Evolutionary conservation across 1,139 yeast genomes (phyloP), one percentile per base, ranked within the genome.

Genomic region (Kazachstania sp.): DNA sequence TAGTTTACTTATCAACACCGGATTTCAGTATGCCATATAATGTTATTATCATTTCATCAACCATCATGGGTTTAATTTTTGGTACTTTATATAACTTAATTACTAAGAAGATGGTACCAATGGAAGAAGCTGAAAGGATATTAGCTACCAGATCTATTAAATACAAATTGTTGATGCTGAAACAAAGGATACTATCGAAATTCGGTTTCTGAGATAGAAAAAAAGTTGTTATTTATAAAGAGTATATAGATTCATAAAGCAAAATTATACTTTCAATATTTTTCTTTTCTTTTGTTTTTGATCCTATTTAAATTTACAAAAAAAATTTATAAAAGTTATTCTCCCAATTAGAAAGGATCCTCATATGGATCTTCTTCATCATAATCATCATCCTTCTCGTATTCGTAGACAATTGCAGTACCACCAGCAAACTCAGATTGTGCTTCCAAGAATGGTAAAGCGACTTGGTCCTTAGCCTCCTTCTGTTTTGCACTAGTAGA

Each of bases 11-110:
- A 45, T 97, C 98, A 2, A 94, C 97, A 0, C 99, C 99, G 0
- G 99, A 94, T 70, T 94, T 94, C 66, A 86, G 95, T 51, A 94
- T 94, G 99, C 98, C 98, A 1, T 94, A 94, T 64, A 94, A 94
- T 60, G 99, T 94, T 43, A 92, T 94, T 51, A 94, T 94, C 43
- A 72, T 94, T 53, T 86, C 97, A 0, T 86, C 96, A 23, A 94
- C 98, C 0, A 84, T 88, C 11, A 84, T 92, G 85, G 90, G 98
- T 0, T 70, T 92, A 51, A 82, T 92, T 0, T 92, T 90, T 69
- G 98, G 98, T 3, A 79, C 94, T 0, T 61, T 90, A 8, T 88
- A 82, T 69, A 90, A 92, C 59, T 70, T 90, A 49, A 64, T 92
- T 40, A 80, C 83, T 19, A 86, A 90, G 60, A 75, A 80, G 57